These are phyloP conservation scores for Hsuehochloa calcarea DNA, from an alignment of 176 grass and related monocot genomes.

Conservation along the genomic window DNA sequence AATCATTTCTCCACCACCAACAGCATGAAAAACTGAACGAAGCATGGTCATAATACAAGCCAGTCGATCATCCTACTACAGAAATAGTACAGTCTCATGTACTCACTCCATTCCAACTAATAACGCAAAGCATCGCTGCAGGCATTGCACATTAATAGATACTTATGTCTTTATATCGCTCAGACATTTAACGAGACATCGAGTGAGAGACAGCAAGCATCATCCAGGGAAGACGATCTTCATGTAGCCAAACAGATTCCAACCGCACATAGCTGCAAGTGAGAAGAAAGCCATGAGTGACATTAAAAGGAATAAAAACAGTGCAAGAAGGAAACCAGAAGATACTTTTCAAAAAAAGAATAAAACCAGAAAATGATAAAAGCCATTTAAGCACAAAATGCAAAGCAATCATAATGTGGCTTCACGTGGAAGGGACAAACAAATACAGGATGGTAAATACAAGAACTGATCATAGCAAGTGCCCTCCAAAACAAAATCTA, in stretches of 20 bases:
- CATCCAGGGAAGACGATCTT: slow-evolving; percentile 24
- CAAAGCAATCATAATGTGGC: slow-evolving; percentile 2
- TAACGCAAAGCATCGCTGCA: neutral
- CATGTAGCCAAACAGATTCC: slow-evolving; percentile 15
- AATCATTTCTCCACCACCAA: neutral
- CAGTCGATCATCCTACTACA: neutral
- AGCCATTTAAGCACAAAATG: neutral
- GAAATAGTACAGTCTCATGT: neutral
- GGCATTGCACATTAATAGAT: slow-evolving; percentile 10
- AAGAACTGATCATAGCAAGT: neutral
- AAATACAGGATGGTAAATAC: neutral
- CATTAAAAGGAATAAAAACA: neutral
- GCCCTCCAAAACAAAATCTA: neutral
- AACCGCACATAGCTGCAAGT: slow-evolving; percentile 27
- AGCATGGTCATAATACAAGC: neutral
- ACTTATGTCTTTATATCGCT: neutral
- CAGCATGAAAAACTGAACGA: neutral
- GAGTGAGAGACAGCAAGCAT: slow-evolving; percentile 20
- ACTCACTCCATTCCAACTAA: neutral
- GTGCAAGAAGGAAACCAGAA: neutral
- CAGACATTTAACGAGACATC: slow-evolving; percentile 9
- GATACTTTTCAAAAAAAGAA: neutral
- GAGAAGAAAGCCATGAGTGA: neutral
- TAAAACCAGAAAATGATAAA: neutral
- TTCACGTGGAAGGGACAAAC: neutral